These are phyloP conservation scores for Xylariaceae sp. DNA, from an alignment of 2,329 filamentous ascomycete species.

Conservation along the genomic window DNA sequence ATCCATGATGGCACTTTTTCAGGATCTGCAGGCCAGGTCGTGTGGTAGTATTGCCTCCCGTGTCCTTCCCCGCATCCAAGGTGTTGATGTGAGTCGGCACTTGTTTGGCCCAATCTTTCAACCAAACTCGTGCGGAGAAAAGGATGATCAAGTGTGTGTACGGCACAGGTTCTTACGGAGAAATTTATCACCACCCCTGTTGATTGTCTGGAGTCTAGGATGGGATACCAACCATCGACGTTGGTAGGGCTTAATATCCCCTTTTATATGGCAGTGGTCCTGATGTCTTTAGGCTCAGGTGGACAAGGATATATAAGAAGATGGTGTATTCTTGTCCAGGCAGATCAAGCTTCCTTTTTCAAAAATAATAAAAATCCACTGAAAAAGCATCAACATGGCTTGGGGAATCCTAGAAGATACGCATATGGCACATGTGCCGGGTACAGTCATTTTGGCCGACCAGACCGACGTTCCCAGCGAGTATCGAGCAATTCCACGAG, in stretches of 20 bases:
- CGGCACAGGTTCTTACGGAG: too few relatives aligned
- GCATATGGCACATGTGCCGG: constrained; percentile 43
- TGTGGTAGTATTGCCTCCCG: not conserved
- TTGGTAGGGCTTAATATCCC: too few relatives aligned
- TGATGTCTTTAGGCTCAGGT: too few relatives aligned
- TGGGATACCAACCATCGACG: too few relatives aligned
- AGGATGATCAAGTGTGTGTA: too few relatives aligned
- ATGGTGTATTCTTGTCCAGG: too few relatives aligned
- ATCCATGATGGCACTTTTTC: constrained; percentile 5
- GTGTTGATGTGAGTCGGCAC: constrained; percentile 10
- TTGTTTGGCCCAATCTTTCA: constrained; percentile 2
- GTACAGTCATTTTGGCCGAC: constrained; percentile 46
- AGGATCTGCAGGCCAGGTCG: constrained; percentile 7
- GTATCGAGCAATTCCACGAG: constrained; percentile 39
- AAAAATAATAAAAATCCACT: too few relatives aligned
- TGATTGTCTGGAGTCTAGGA: too few relatives aligned
- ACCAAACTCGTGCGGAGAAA: constrained; percentile 4
- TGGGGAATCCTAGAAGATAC: constrained; percentile 46
- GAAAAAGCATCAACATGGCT: constrained; percentile 38
- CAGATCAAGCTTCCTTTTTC: too few relatives aligned
- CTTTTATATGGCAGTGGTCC: too few relatives aligned
- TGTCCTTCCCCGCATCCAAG: constrained; percentile 14
- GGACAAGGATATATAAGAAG: too few relatives aligned
- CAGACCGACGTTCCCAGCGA: constrained; percentile 43
- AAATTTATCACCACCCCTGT: too few relatives aligned